Evolutionary conservation across 306 rosid species (phyloP).

Genomic region (Prunus armeniaca): DNA sequence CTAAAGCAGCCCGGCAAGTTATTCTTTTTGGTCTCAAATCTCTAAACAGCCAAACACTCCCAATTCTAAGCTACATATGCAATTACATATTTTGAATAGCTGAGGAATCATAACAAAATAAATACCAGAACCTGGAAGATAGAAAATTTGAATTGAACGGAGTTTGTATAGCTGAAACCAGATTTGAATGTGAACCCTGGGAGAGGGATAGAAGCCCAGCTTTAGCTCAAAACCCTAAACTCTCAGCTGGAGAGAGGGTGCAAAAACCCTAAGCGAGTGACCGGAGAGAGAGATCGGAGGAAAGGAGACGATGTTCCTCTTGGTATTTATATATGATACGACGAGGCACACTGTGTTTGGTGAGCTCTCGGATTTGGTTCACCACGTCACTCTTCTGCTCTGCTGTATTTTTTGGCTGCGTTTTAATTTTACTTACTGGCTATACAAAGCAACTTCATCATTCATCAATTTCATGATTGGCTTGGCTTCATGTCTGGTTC

Average conservation of each 20-base stretch:
- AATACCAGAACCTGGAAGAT: slow-evolving; percentile 10
- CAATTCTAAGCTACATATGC: background rate
- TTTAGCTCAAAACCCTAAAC: slow-evolving; percentile 6
- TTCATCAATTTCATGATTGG: too few species aligned
- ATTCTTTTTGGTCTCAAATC: background rate
- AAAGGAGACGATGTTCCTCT: background rate
- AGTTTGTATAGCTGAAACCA: background rate
- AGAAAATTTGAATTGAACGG: slow-evolving; percentile 1
- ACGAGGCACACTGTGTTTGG: background rate
- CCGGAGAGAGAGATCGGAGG: slow-evolving; percentile 1
- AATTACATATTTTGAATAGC: background rate
- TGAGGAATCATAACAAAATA: background rate
- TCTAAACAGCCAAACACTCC: background rate
- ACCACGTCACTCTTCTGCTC: background rate
- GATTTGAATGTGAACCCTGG: background rate
- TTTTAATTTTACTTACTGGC: too few species aligned
- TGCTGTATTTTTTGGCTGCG: too few species aligned
- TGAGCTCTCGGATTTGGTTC: slow-evolving; percentile 6
- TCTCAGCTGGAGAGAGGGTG: background rate
- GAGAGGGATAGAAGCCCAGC: background rate
- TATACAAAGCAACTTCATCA: too few species aligned
- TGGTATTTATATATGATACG: too few species aligned
- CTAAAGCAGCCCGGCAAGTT: background rate
- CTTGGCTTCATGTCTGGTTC: too few species aligned
- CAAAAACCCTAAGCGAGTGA: background rate